Evolutionary conservation across 768 basidiomycete genomes (phyloP).

Genomic region (Mycena chlorophos): DNA sequence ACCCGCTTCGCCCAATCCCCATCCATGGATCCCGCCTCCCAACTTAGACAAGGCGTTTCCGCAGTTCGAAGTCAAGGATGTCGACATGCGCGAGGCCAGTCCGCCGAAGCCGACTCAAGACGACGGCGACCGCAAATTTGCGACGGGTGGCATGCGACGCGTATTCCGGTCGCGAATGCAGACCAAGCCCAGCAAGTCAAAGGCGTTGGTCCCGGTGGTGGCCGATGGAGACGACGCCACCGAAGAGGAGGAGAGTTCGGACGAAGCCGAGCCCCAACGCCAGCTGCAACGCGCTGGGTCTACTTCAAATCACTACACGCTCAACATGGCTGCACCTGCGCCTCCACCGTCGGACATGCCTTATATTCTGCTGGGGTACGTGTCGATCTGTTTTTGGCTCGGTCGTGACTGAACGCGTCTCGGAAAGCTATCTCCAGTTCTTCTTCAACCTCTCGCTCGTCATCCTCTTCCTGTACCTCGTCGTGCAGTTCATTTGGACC

Average conservation of each 20-base stretch:
- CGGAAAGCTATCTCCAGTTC: conserved; percentile 90
- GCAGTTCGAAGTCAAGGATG: conserved; percentile 57
- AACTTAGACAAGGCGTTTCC: conserved; percentile 62
- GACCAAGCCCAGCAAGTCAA: conserved; percentile 28
- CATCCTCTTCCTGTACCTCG: conserved; percentile 79
- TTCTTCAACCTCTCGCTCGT: conserved; percentile 89
- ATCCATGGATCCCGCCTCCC: conserved; percentile 68
- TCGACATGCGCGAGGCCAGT: conserved; percentile 76
- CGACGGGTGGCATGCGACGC: conserved; percentile 64
- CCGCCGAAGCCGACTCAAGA: conserved; percentile 46
- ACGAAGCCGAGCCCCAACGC: conserved; percentile 41
- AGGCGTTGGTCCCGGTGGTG: conserved; percentile 35
- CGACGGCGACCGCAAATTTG: conserved; percentile 50
- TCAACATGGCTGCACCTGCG: conserved; percentile 70
- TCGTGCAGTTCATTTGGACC: conserved; percentile 84
- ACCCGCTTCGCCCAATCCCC: conserved; percentile 38
- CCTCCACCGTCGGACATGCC: conserved; percentile 65
- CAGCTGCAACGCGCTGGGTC: conserved; percentile 57
- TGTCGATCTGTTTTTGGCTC: conserved; percentile 18
- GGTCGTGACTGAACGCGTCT: conserved; percentile 11
- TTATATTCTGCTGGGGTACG: conserved; percentile 84
- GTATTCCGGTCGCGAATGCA: conserved; percentile 64
- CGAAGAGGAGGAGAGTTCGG: conserved; percentile 46
- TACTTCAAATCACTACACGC: conserved; percentile 78
- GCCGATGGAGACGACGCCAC: conserved; percentile 39